Evolutionary conservation across 257 asterid genomes (phyloP).

Genomic region (Leptodermis oblonga): DNA sequence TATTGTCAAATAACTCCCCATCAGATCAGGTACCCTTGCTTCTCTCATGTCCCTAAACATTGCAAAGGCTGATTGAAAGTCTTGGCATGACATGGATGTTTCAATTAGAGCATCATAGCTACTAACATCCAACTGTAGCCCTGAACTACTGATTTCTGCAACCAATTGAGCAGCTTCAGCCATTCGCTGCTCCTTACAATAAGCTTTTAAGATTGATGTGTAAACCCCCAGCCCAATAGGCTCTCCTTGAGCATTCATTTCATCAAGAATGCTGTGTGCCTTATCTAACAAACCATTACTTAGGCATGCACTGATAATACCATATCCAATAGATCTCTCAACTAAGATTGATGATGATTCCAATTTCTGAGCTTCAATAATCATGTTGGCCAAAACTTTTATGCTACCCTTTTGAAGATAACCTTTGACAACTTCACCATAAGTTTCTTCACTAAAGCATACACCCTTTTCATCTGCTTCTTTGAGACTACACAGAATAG

Average conservation of each 20-base stretch:
- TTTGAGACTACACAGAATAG: constrained; percentile 48
- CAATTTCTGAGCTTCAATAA: constrained; percentile 65
- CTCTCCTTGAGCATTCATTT: constrained; percentile 73
- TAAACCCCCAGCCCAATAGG: constrained; percentile 71
- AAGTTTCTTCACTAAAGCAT: constrained; percentile 45
- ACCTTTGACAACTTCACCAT: constrained; percentile 55
- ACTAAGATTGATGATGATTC: constrained; percentile 49
- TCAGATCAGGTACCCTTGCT: constrained; percentile 57
- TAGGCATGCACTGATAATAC: constrained; percentile 65
- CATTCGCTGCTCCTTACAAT: constrained; percentile 67
- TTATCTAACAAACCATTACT: constrained; percentile 58
- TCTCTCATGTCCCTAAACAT: constrained; percentile 94
- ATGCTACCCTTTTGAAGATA: constrained; percentile 49
- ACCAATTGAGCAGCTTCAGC: constrained; percentile 92
- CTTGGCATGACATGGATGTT: constrained; percentile 86
- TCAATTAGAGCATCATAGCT: constrained; percentile 75
- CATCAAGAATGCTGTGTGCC: constrained; percentile 76
- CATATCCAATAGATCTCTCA: constrained; percentile 68
- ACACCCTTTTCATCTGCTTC: constrained; percentile 35
- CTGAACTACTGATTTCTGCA: constrained; percentile 54
- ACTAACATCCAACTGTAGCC: constrained; percentile 52
- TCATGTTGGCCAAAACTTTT: constrained; percentile 56
- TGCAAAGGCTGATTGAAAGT: constrained; percentile 90
- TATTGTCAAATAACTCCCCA: constrained; percentile 75
- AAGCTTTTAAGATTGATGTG: constrained; percentile 69